Conservation (phyloP, 1,284 basidiomycete genomes). For the Pseudozyma flocculosa region DNA sequence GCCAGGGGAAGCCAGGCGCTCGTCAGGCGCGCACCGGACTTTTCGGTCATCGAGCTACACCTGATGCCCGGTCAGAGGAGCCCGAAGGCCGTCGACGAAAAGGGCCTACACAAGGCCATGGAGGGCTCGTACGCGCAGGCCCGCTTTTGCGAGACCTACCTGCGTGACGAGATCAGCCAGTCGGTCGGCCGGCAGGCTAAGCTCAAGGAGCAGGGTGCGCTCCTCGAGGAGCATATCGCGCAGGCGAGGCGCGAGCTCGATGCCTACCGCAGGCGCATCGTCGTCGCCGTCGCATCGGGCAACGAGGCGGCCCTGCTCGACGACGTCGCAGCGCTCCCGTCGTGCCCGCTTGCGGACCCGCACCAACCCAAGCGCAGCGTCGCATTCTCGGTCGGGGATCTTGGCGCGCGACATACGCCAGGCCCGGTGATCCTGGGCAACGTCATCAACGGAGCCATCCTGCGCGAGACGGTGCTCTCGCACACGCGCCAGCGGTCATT, state of each 20-base stretch:
- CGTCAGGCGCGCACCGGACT: conserved; percentile 23
- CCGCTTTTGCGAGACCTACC: conserved; percentile 24
- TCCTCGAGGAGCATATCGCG: conserved; percentile 12
- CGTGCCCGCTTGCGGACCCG: too few relatives aligned
- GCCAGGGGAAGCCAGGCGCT: conserved; percentile 42
- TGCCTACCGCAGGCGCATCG: conserved; percentile 12
- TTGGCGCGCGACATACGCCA: not conserved
- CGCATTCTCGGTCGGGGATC: not conserved
- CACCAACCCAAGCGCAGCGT: too few relatives aligned
- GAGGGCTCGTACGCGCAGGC: conserved; percentile 44
- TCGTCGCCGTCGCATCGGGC: conserved; percentile 4
- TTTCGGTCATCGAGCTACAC: conserved; percentile 41
- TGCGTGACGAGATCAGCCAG: conserved; percentile 25
- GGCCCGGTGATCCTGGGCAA: not conserved
- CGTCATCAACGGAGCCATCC: not conserved
- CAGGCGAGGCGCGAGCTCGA: conserved; percentile 10
- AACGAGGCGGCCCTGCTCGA: not conserved
- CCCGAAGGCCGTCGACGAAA: conserved; percentile 25
- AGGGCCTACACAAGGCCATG: conserved; percentile 35
- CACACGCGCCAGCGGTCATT: not conserved
- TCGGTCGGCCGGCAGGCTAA: conserved; percentile 31
- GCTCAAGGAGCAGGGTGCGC: conserved; percentile 12
- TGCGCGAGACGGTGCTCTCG: not conserved
- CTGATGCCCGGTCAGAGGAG: conserved; percentile 35
- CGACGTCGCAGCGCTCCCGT: not conserved